Base-by-base conservation (phyloP, 441 rosid genomes). In the Pelargonium cotyledonis region DNA sequence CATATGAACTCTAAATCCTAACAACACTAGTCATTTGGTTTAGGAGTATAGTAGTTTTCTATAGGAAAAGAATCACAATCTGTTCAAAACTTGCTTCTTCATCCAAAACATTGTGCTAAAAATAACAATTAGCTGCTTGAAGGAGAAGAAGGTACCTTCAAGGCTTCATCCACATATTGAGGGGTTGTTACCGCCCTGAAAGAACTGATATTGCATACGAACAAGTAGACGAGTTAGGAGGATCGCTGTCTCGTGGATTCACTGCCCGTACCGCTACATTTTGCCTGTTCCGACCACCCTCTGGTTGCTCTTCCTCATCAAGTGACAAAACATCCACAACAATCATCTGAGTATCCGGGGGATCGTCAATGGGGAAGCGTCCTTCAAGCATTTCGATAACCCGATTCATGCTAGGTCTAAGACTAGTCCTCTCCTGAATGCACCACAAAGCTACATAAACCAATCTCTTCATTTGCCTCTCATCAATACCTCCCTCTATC, bases 381-480 rank as follows among this genome's bases (percentile, higher is more conserved):
- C 93, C 90, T 78, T 92, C 89, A 6, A 92, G 89, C 98, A 92
- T 90, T 63, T 92, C 95, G 8, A 86, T 86, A 58, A 92, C 89
- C 14, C 29, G 73, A 14, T 65, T 78, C 96, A 92, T 90, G 53
- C 78, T 81, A 9, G 98, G 98, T 70, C 96, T 82, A 6, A 76
- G 82, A 76, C 76, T 76, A 14, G 85, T 79, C 72, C 67, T 82
- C 80, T 88, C 95, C 47, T 92, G 96, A 72, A 90, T 86, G 80
- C 98, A 92, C 98, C 96, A 92, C 65, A 92, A 70, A n/a, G 93
- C 96, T 23, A 88, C 81, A 66, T 75, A 57, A 3, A 82, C 85
- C 77, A 90, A 11, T 75, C 79, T 85, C 79, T 51, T 86, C 51
- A 88, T 78, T 68, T 85, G 78, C 65, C 64, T 83, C 80, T 92